Base-by-base conservation (phyloP, 2,329 filamentous ascomycete genomes). In the Phialophora chinensis region DNA sequence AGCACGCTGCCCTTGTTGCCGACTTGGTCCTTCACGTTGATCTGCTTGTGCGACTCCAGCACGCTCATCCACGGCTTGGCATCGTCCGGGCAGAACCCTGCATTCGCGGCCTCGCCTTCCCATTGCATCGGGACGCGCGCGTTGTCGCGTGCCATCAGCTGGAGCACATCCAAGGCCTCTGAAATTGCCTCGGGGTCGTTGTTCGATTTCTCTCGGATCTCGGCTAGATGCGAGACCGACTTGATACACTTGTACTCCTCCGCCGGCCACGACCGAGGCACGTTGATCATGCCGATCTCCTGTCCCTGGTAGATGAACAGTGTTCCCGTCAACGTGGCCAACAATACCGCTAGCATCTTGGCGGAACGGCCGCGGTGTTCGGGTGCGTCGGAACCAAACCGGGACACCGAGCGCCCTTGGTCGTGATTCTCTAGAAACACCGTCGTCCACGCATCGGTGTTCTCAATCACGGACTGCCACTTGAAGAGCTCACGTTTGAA, bases 81-180 rank as follows among this genome's bases (percentile, higher is more conserved):
- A 6, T 57, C 57, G n/a, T 66, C 67, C 8, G 57, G 60, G 14
- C 86, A 88, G 78, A 91, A 91, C 1, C 89, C 89, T 0, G 86
- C 87, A 68, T 88, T 82, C 0, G 79, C 74, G 0, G 78, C 8
- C 12, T 31, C 57, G 38, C 75, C 80, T 63, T 83, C 82, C 89
- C 89, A 91, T 69, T 89, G 87, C 79, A 91, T 86, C 0, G 89
- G 89, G 2, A 87, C 83, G 17, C 89, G 82, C 7, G 87, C 83
- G 73, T 91, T 86, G 74, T 91, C 89, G 57, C 67, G 56, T 27
- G 67, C 67, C 20, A 65, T 38, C 31, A n/a, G n/a, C 14, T 67
- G 65, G 12, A 67, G 52, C 4, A 31, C 14, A n/a, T 62, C 60
- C 62, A 59, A 31, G 33, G 52, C 52, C 25, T 56, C 38, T 12